A percentile compares a stretch with the other conserved stretches of the same genome.
Evolutionary conservation across 1,139 yeast species (phyloP).

Genomic region (Groenewaldozyma auringiensis): DNA sequence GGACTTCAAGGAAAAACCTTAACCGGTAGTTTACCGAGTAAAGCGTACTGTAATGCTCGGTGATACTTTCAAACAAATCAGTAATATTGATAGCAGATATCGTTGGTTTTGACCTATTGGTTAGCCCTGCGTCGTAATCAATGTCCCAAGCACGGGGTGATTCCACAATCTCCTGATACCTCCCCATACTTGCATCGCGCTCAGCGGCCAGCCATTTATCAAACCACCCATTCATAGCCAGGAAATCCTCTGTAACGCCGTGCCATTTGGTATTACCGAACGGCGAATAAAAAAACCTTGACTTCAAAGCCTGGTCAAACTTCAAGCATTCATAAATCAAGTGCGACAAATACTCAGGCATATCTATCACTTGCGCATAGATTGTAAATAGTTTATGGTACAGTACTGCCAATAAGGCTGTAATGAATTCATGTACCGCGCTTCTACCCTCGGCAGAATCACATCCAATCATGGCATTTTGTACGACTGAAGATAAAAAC

Average conservation of each 20-base stretch:
- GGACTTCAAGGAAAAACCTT: constrained; percentile 62
- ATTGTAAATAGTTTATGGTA: constrained; percentile 39
- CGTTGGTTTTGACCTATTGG: constrained; percentile 48
- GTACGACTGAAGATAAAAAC: constrained; percentile 35
- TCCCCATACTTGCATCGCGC: constrained; percentile 31
- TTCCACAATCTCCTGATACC: constrained; percentile 53
- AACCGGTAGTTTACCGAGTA: constrained; percentile 57
- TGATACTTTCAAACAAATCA: constrained; percentile 59
- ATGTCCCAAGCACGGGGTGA: constrained; percentile 50
- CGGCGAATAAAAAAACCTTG: constrained; percentile 50
- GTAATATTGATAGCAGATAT: constrained; percentile 55
- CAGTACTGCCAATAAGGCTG: constrained; percentile 46
- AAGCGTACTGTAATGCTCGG: constrained; percentile 51
- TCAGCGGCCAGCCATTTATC: constrained; percentile 67
- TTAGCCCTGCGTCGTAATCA: constrained; percentile 51
- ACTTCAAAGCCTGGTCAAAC: constrained; percentile 51
- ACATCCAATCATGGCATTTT: constrained; percentile 25
- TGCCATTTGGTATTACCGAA: constrained; percentile 39
- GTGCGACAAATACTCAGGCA: constrained; percentile 51
- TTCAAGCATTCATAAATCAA: constrained; percentile 50
- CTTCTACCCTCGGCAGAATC: constrained; percentile 24
- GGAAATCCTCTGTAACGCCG: constrained; percentile 52
- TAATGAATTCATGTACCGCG: constrained; percentile 46
- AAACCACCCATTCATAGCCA: constrained; percentile 37
- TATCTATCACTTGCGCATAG: constrained; percentile 35